Base-by-base conservation (phyloP, 805 yeast species). In the Cyberlindnera euphorbiae region DNA sequence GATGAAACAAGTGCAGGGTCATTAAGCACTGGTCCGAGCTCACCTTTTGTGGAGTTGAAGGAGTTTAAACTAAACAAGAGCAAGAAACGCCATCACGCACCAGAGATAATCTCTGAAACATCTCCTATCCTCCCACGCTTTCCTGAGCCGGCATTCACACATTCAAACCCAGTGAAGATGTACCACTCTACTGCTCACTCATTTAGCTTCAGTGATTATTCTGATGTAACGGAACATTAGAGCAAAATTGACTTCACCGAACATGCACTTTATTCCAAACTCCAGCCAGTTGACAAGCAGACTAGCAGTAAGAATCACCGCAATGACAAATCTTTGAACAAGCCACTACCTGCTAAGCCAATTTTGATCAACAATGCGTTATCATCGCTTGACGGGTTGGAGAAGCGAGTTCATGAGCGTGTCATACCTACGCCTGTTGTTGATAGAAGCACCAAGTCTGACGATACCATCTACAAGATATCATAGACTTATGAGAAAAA, bases 401-500 rank as follows among this genome's bases (percentile, higher is more conserved):
- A 53, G 32, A 35, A 45, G 17, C 27, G 41, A 10, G 43, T 48
- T 3, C 29, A 34, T 28, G 41, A 46, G 24, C 41, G 50, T 22
- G 34, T 28, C 31, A 46, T 42, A 15, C 49, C 45, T 2, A 50
- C 52, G 4, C 52, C 56, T 10, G 38, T 35, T 1, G 42, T 42
- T 16, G 47, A 41, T 23, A 19, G 31, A 8, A 21, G 30, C 15
- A 32, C 37, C 23, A 33, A 33, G 14, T 27, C 33, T 7, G 47
- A 48, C 18, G 33, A 40, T 12, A 15, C 28, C 3, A 22, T 47
- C 3, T 53, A 52, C 31, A 32, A 27, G 14, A 69, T 59, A 1
- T 31, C 33, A 0, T 39, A 44, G 14, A 39, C 38, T 3, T 65
- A 64, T 35, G 19, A 33, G 2, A 61, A 66, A 18, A 54, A 46